Percentiles rank a stretch among this genome's conserved stretches.
phyloP scores from a whole-genome alignment of 108 stramenopile genomes.

The Nitzschia putrida region DNA sequence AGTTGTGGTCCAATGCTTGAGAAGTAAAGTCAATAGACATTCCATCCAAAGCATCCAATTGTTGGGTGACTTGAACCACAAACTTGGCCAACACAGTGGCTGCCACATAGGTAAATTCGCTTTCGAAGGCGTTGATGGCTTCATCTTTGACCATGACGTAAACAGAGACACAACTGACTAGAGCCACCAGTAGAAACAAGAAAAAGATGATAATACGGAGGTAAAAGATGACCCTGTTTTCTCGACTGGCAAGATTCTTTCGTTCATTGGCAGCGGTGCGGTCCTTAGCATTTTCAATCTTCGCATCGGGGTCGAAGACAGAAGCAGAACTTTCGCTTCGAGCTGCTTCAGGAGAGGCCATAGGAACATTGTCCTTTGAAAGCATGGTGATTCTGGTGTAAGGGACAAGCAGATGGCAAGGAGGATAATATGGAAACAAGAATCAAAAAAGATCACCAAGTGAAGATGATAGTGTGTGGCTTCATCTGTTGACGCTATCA shows the following conservation, averaged over 20 bases:
- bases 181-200: not conserved
- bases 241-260: not conserved
- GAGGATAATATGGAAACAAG: too few species aligned
- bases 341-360: too few species aligned
- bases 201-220: not conserved
- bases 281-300: not conserved
- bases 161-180: not conserved
- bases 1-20: not conserved
- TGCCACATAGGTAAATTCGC: not conserved
- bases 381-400: too few species aligned
- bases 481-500: too few species aligned
- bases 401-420: too few species aligned
- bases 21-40: constrained; percentile 21
- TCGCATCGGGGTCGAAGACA: not conserved
- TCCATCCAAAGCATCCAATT: constrained; percentile 13
- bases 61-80: not conserved
- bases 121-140: not conserved
- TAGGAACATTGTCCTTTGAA: too few species aligned
- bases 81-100: not conserved
- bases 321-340: not conserved
- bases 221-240: not conserved
- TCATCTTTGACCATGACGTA: not conserved
- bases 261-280: not conserved
- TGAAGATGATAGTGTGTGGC: too few species aligned
- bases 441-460: too few species aligned